Evolutionary conservation across 2,329 filamentous ascomycete species (phyloP), one percentile per base, ranked within the genome.

Genomic region (Penicillium sp.): DNA sequence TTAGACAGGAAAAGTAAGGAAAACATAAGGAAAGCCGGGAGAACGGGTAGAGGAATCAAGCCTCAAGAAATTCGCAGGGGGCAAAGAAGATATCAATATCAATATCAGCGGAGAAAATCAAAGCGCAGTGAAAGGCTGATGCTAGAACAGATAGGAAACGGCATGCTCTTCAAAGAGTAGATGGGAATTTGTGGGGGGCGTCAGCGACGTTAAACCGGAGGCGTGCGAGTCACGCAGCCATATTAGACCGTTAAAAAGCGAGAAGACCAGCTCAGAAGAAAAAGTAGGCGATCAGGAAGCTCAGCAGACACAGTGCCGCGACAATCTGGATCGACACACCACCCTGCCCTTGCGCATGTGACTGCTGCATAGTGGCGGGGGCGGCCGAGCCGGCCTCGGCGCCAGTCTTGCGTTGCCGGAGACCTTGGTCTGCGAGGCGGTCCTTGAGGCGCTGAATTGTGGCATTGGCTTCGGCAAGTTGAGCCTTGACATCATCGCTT

Each of bases 241-340:
- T 42, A 49, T 40, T 44, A 45, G 46, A 54, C 46, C 51, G 51
- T 45, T 40, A 50, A 24, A 50, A 43, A 52, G 38, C 45, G 45
- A 54, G n/a, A 43, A 55, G 41, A 57, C 45, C 22, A 34, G 55
- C 46, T 47, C 86, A 99, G 76, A 99, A 99, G 80, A 99, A 92
- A 75, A 97, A 85, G 77, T 97, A 99, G 51, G 92, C 94, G 65
- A 97, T 83, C 69, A 99, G 76, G 79, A 99, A 99, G 79, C 90
- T 92, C 60, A 96, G 67, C 66, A 99, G 79, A 72, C 92, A 97
- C 41, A 99, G 79, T 21, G 85, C 79, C 21, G 94, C 93, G 42
- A 90, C 90, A 58, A 93, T 84, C 72, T 93, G 88, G 46, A 99
- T 85, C 0, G 94, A 87, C 3, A 99, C 93, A 21, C 94, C 93